Conservation (phyloP, 2,329 filamentous ascomycete species). For the Hymenoscyphus scutula region DNA sequence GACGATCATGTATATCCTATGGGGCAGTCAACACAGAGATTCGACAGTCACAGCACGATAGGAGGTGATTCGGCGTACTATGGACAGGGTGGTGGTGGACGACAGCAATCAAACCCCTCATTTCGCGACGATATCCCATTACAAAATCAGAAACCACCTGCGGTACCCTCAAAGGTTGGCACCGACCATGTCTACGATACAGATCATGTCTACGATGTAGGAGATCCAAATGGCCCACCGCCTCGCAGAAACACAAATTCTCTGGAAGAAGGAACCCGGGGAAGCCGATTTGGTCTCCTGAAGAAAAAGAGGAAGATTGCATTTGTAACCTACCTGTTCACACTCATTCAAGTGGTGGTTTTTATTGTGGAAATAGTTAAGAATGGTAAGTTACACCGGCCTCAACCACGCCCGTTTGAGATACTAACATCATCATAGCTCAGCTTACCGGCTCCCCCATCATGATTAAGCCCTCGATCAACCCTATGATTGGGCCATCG, state of each 20-base stretch:
- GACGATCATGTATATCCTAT: slow-evolving; percentile 65
- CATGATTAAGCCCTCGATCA: slow-evolving; percentile 71
- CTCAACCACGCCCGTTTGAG: not conserved
- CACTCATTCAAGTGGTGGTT: slow-evolving; percentile 72
- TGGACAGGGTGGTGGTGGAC: slow-evolving; percentile 43
- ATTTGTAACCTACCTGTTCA: slow-evolving; percentile 80
- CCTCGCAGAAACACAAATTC: slow-evolving; percentile 17
- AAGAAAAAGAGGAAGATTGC: slow-evolving; percentile 48
- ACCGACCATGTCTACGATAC: slow-evolving; percentile 64
- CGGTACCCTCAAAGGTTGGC: slow-evolving; percentile 33
- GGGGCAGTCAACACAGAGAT: slow-evolving; percentile 26
- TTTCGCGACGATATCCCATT: slow-evolving; percentile 56
- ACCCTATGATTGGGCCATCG: slow-evolving; percentile 96
- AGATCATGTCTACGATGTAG: slow-evolving; percentile 58
- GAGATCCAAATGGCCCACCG: slow-evolving; percentile 36
- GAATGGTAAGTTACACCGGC: slow-evolving; percentile 59
- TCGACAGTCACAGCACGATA: slow-evolving; percentile 36
- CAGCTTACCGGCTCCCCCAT: slow-evolving; percentile 67
- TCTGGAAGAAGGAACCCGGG: slow-evolving; percentile 39
- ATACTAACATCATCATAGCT: slow-evolving; percentile 44
- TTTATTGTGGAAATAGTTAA: slow-evolving; percentile 87
- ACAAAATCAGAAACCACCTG: slow-evolving; percentile 45
- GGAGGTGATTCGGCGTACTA: slow-evolving; percentile 60
- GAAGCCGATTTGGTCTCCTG: slow-evolving; percentile 49
- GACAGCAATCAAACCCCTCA: slow-evolving; percentile 35